Evolutionary conservation across 2,329 filamentous ascomycete species (phyloP).

Genomic region (Exophiala bonariae): DNA sequence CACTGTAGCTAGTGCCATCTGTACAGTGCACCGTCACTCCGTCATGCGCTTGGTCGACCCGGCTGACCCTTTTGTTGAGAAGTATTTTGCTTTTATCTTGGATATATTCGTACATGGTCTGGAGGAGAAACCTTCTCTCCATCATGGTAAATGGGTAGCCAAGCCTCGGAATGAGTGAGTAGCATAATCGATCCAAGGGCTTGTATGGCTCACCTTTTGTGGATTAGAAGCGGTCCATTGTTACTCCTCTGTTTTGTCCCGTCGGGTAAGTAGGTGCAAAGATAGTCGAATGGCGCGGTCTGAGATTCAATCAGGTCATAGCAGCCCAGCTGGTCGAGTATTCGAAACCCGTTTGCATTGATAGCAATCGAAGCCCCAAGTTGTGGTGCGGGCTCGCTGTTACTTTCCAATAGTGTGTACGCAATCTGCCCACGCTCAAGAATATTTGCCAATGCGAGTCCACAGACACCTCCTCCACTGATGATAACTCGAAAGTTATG

Average conservation of each 20-base stretch:
- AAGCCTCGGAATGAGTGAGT: neutral
- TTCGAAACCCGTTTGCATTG: conserved; percentile 42
- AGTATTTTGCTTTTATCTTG: conserved; percentile 9
- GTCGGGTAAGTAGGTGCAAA: neutral
- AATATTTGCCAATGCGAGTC: conserved; percentile 47
- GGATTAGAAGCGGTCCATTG: neutral
- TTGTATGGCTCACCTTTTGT: neutral
- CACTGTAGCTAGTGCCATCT: conserved; percentile 36
- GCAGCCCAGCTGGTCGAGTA: conserved; percentile 53
- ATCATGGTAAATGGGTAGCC: conserved; percentile 28
- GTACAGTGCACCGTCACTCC: conserved; percentile 34
- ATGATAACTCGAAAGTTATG: conserved; percentile 42
- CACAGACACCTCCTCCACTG: conserved; percentile 51
- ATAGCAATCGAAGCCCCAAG: conserved; percentile 52
- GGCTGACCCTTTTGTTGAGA: neutral
- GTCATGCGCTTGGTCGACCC: conserved; percentile 1
- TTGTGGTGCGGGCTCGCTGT: conserved; percentile 43
- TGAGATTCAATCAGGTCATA: conserved; percentile 32
- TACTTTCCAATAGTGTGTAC: conserved; percentile 51
- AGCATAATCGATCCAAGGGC: neutral
- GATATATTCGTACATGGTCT: conserved; percentile 28
- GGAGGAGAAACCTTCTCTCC: conserved; percentile 28
- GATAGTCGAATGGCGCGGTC: neutral
- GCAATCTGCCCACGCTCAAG: conserved; percentile 49
- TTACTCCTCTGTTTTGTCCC: neutral